phyloP scores from a whole-genome alignment of 352 stramenopile species.

The Globisporangium polare region DNA sequence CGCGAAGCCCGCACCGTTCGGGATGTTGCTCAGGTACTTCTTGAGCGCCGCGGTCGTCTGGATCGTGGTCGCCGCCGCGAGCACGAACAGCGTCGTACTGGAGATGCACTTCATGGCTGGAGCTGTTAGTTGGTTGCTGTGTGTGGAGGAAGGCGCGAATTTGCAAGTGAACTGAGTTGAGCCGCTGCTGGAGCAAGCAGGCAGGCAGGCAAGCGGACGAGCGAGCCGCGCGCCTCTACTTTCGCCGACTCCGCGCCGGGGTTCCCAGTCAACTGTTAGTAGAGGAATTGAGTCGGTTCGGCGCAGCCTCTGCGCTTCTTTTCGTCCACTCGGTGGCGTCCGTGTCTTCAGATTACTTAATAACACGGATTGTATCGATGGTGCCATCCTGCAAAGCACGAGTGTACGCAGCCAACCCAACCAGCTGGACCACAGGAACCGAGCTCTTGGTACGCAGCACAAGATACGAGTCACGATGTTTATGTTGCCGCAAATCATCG shows the following conservation, averaged over 20 bases:
- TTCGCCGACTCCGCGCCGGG: not conserved
- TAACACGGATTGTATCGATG: not conserved
- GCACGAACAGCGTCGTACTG: constrained; percentile 67
- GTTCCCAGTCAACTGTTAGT: not conserved
- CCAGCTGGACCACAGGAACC: constrained; percentile 1
- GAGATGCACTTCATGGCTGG: constrained; percentile 62
- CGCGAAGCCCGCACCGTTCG: constrained; percentile 34
- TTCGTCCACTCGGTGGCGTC: not conserved
- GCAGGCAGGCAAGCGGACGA: not conserved
- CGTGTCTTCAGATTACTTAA: not conserved
- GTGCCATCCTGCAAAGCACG: too few species aligned
- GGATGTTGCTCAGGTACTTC: constrained; percentile 30
- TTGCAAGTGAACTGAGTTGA: constrained; percentile 15
- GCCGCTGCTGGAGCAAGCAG: too few species aligned
- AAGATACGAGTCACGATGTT: not conserved
- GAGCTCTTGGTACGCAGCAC: too few species aligned
- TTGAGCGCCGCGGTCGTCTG: constrained; percentile 50
- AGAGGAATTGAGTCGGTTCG: not conserved
- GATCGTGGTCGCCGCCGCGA: constrained; percentile 65
- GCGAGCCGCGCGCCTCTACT: not conserved
- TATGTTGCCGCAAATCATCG: not conserved
- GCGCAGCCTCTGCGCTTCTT: not conserved
- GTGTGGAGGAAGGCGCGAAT: constrained; percentile 7
- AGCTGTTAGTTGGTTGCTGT: constrained; percentile 7
- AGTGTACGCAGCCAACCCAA: not conserved